Evolutionary conservation across 2,329 filamentous ascomycete species (phyloP), one percentile per base, ranked within the genome.

Genomic region (Neurospora sp.): DNA sequence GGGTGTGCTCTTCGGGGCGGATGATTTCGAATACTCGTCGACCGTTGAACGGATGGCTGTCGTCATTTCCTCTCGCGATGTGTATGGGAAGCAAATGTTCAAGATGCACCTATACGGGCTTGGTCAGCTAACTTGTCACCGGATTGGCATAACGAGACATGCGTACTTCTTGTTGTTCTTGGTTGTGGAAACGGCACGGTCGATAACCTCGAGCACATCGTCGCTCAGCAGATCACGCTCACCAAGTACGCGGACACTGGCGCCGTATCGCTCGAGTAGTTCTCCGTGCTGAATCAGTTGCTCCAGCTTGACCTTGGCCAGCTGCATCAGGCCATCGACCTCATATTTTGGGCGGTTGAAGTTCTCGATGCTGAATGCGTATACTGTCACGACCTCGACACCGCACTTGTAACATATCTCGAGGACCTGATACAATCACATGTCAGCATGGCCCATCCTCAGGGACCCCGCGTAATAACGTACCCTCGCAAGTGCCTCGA

Each of bases 321-420:
- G 93, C 78, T 97, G 91, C 96, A 99, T 99, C 73, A 99, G 83
- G 38, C 93, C 94, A 78, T 97, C 93, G 9, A 99, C 96, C 80
- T 99, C 96, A 80, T 96, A 96, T 80, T 96, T 94, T 28, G 93
- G 95, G 6, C 96, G 90, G 80, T 98, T 97, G 84, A 97, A 99
- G 83, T 99, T 99, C 81, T 99, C 96, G 77, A 99, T 97, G 78
- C 93, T 97, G 82, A 99, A 99, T 17, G 96, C 96, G 80, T 98
- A 99, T 73, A 99, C 93, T 4, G 96, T 98, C 46, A 99, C 95
- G 9, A 97, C 93, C 80, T 96, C 95, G 73, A 99, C 95, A 69
- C 96, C 96, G 71, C 92, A 93, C 79, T 97, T 97, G 85, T 98
- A 99, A 85, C 96, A 98, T 69, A 99, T 92, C 81, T 99, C 96